These are phyloP conservation scores for Rhizophagus clarus DNA, from an alignment of 192 early-diverging fungal species.

Conservation along the genomic window DNA sequence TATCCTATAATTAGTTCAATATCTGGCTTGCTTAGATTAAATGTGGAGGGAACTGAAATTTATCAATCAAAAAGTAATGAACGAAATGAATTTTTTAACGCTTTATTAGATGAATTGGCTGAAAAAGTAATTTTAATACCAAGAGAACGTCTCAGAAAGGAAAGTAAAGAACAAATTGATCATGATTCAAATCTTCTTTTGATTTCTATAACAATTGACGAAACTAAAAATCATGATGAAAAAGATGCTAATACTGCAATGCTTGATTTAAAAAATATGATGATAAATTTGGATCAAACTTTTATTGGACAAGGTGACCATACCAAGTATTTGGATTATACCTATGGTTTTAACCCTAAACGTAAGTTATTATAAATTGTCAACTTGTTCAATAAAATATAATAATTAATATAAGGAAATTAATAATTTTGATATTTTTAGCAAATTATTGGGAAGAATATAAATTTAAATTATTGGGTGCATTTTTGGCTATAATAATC, in stretches of 20 bases:
- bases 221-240: background rate
- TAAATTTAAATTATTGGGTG: background rate
- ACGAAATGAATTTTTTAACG: background rate
- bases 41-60: background rate
- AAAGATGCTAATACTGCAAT: background rate
- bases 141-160: background rate
- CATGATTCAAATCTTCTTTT: background rate
- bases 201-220: background rate
- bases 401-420: too few species aligned
- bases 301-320: background rate
- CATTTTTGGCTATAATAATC: background rate
- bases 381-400: too few species aligned
- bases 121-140: background rate
- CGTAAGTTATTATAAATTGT: background rate
- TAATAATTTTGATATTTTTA: too few species aligned
- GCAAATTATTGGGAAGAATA: slow-evolving; percentile 19
- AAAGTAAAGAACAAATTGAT: background rate
- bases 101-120: background rate
- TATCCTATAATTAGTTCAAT: background rate
- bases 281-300: background rate
- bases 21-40: background rate
- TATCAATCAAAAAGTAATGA: background rate
- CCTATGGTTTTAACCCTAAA: background rate
- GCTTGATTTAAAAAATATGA: background rate
- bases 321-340: background rate